Base-by-base conservation (phyloP, 164 flowering plant genomes). In the Kalanchoe fedtschenkoi region DNA sequence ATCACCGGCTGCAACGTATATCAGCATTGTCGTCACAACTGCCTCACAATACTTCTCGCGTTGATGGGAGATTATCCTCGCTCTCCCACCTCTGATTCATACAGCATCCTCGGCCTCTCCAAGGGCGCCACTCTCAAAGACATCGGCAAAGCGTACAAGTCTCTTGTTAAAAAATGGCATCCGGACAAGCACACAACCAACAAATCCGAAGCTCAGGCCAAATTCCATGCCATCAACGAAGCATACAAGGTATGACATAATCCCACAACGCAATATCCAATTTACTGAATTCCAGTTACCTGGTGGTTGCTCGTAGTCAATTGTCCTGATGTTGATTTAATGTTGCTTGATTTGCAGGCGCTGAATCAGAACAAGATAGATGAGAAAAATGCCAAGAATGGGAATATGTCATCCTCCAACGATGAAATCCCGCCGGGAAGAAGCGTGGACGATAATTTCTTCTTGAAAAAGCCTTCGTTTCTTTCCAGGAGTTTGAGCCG, bases 71-170 rank as follows among this genome's bases (percentile, higher is more conserved):
- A 74, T 62, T 65, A 34, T 37, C 37, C 70, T 19, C 69, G 70
- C 21, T 64, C 79, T 8, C 65, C 73, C 15, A 33, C 74, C 9
- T 5, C 75, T 4, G 71, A 71, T 64, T 63, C 35, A 21, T 66
- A 72, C 72, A 65, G 53, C 66, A 62, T 71, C 28, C 70, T 81
- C 1, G 77, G 76, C 3, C 70, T 77, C 41, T 61, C 82, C 14
- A 81, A 67, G 51, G 34, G 44, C 2, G 72, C 78, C 10, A 42
- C 77, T 51, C 60, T 71, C n/a, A 37, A 62, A 60, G 77, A 76
- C 1, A 53, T 80, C 1, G 39, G 70, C 68, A 78, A 72, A 60
- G 82, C 78, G 2, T 81, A 75, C 70, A 81, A 78, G 69, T 69
- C 71, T 35, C 70, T 81, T 34, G 72, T 68, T 37, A 65, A 21